These are phyloP conservation scores for Podosphaera aphanis DNA, from an alignment of 2,329 filamentous ascomycete species.

Conservation along the genomic window DNA sequence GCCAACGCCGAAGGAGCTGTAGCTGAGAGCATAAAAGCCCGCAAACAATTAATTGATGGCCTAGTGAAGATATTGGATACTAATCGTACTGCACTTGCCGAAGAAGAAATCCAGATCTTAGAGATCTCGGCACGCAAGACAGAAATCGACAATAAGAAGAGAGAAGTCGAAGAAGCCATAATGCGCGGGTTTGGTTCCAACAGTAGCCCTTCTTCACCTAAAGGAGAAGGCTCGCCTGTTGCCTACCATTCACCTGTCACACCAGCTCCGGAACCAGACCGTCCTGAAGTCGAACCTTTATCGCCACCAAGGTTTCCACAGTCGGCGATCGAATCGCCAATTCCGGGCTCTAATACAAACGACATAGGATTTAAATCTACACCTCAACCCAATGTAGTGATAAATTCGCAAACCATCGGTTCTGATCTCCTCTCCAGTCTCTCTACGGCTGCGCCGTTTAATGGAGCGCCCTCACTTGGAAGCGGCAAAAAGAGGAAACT, in stretches of 20 bases:
- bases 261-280: constrained; percentile 34
- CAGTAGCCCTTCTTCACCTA: constrained; percentile 25
- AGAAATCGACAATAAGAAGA: constrained; percentile 60
- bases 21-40: constrained; percentile 69
- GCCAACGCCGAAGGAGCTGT: constrained; percentile 76
- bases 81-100: constrained; percentile 43
- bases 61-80: constrained; percentile 62
- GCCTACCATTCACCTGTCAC: constrained; percentile 18
- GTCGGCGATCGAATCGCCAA: constrained; percentile 12
- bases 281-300: constrained; percentile 65
- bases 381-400: constrained; percentile 16
- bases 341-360: constrained; percentile 9
- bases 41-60: constrained; percentile 51
- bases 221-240: constrained; percentile 19
- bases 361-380: constrained; percentile 14
- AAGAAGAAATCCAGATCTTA: constrained; percentile 42
- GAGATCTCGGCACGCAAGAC: constrained; percentile 42
- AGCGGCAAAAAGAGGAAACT: constrained; percentile 25
- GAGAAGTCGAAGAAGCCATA: constrained; percentile 74
- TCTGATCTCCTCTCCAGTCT: constrained; percentile 19
- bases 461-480: constrained; percentile 3
- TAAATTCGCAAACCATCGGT: not conserved
- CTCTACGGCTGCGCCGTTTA: constrained; percentile 16
- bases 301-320: constrained; percentile 51
- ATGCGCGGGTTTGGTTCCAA: constrained; percentile 56